Evolutionary conservation across 164 flowering plant species (phyloP), one percentile per base, ranked within the genome.

Genomic region (Vitis rupestris): DNA sequence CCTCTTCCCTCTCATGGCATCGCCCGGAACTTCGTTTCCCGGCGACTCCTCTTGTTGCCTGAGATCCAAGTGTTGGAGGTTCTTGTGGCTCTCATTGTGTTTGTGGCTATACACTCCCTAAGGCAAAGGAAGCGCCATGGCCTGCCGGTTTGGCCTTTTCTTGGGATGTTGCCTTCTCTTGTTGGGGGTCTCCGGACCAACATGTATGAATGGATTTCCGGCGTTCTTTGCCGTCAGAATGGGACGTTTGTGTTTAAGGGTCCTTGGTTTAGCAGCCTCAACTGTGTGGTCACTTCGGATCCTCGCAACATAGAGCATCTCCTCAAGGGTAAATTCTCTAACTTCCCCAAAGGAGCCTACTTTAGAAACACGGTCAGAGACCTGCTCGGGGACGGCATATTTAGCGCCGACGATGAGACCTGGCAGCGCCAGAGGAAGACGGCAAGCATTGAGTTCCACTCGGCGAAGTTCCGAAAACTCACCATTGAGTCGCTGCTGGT

Each of bases 381-480:
- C 53, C 85, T 95, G 8, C 92, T 95, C 5, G 99, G 99, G 0
- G 81, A 83, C n/a, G 98, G 99, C 0, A 95, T 95, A n/a, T 95
- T 95, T 73, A 86, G 69, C 47, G 94, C 92, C 0, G 97, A 95
- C 65, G 87, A 84, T 48, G 97, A 89, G 63, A 80, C 69, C 0
- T 95, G 99, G 99, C 90, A 80, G 51, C 51, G 75, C 4, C 99
- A 95, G 78, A 77, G 98, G 77, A 93, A 90, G 79, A 84, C 89
- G 0, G 94, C 98, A 0, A 93, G 96, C 80, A 75, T 89, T 13
- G 97, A 91, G 82, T 90, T 95, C 52, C 98, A 95, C 72, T 91
- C 99, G 2, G 54, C 90, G 0, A 83, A 79, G 76, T 95, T 93
- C 81, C 79, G 91, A 6, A 61, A 78, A 8, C 50, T 90, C 72